A percentile compares a stretch with the other conserved stretches of the same genome.
phyloP scores from a whole-genome alignment of 2,329 filamentous ascomycete genomes.

The Phyllosticta ampelicida region DNA sequence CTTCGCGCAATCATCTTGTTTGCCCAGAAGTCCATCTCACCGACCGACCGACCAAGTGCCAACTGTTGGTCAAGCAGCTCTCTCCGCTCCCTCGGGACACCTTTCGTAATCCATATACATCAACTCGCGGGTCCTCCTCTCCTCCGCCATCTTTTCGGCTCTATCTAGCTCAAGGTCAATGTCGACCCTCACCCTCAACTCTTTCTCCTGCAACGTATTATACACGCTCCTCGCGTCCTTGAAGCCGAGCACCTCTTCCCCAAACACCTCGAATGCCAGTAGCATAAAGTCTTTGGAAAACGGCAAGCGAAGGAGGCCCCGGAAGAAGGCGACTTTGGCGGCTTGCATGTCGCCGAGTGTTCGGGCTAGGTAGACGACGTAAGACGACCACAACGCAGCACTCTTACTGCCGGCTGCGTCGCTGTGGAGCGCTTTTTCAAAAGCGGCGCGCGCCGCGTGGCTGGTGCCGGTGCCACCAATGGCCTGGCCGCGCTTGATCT shows the following conservation, averaged over 20 bases:
- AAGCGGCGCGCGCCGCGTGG: conserved; percentile 44
- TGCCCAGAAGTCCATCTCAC: too few relatives aligned
- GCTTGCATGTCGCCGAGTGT: neutral
- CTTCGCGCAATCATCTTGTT: too few relatives aligned
- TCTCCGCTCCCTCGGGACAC: neutral
- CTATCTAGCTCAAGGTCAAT: conserved; percentile 30
- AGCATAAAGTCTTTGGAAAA: conserved; percentile 54
- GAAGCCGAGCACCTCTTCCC: conserved; percentile 25
- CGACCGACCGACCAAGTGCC: neutral
- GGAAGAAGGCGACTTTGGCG: conserved; percentile 44
- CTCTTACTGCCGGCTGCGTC: conserved; percentile 19
- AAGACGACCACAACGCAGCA: conserved; percentile 21
- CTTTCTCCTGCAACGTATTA: conserved; percentile 50
- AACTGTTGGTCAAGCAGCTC: neutral
- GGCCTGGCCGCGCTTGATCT: conserved; percentile 36
- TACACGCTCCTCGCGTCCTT: conserved; percentile 44
- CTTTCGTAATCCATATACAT: neutral
- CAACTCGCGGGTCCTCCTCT: neutral
- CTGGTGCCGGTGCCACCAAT: conserved; percentile 33
- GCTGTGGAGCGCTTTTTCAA: conserved; percentile 39
- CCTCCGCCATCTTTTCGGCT: neutral
- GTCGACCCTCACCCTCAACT: conserved; percentile 47
- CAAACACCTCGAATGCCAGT: conserved; percentile 40
- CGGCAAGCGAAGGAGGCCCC: conserved; percentile 46
- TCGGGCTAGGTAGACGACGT: conserved; percentile 16